phyloP scores from a whole-genome alignment of 495 filamentous ascomycete species.

The Penicillium desertorum region DNA sequence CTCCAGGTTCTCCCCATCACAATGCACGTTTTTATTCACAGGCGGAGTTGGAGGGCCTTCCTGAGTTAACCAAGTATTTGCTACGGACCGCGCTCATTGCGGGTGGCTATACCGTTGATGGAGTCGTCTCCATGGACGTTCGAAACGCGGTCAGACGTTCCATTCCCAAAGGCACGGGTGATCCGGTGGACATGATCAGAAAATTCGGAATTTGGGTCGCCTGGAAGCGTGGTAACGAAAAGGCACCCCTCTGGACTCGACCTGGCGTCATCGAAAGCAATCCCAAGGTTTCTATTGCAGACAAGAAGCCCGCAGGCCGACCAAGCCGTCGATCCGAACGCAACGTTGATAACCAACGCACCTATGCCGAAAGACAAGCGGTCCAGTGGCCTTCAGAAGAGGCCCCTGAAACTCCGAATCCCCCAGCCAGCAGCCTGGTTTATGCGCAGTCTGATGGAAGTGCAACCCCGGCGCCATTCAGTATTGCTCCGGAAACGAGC shows the following conservation, averaged over 20 bases:
- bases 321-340: slow-evolving; percentile 50
- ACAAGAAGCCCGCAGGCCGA: slow-evolving; percentile 46
- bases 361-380: slow-evolving; percentile 47
- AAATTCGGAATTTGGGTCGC: slow-evolving; percentile 69
- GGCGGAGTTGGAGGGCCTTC: slow-evolving; percentile 66
- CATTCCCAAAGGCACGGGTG: slow-evolving; percentile 62
- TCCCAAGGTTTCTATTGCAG: slow-evolving; percentile 41
- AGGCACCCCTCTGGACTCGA: slow-evolving; percentile 64
- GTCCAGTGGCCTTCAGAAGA: slow-evolving; percentile 42
- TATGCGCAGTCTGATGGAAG: slow-evolving; percentile 23
- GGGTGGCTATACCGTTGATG: slow-evolving; percentile 60
- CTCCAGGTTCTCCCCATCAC: slow-evolving; percentile 45
- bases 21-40: slow-evolving; percentile 67
- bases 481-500: slow-evolving; percentile 13
- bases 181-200: slow-evolving; percentile 60
- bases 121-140: slow-evolving; percentile 54
- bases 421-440: slow-evolving; percentile 14
- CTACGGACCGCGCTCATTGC: slow-evolving; percentile 69
- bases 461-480: slow-evolving; percentile 23
- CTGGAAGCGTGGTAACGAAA: slow-evolving; percentile 73
- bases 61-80: slow-evolving; percentile 62
- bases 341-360: slow-evolving; percentile 44
- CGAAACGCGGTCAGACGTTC: slow-evolving; percentile 61
- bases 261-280: slow-evolving; percentile 49
- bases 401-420: slow-evolving; percentile 16